Base-by-base conservation (phyloP, 768 basidiomycete species). In the Phanerochaete sordida region DNA sequence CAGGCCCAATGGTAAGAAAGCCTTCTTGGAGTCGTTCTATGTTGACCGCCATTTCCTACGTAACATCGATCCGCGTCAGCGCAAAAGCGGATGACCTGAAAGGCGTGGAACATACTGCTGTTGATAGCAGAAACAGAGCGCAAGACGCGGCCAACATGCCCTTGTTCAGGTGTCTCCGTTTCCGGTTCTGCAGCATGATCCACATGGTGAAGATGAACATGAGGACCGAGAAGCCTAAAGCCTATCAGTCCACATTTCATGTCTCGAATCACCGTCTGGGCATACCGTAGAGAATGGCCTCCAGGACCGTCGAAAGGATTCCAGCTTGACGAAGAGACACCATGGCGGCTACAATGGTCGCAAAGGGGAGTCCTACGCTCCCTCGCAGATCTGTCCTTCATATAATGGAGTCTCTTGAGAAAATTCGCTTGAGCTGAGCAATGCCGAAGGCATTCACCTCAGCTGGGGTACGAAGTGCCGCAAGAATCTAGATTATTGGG, bases 131-230 rank as follows among this genome's bases (percentile, higher is more conserved):
- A 19, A 68, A 57, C 3, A 68, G 59, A 24, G 59, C 54, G 39
- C 60, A 60, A 2, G 62, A 63, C 15, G 64, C 62, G 15, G 26
- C 46, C 5, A 68, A 61, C 49, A 68, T 47, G 23, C 50, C 57
- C 19, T 59, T 61, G 39, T 68, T 68, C 43, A 62, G 57, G 26
- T 51, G 53, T n/a, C 66, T 61, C 9, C 56, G 56, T 12, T 45
- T 56, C 16, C 62, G 57, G 30, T 64, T 62, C 26, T 62, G 65
- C 26, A 65, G 58, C 60, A 68, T 58, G 30, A 68, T 66, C 62
- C 64, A 66, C 59, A 63, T 62, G 9, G 67, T 63, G 45, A 68
- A 50, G 15, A 58, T 63, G 61, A 63, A 68, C 67, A 68, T 68
- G 50, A 68, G 61, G 4, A 66, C 67, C 15, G 65, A 66, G 33